These are phyloP conservation scores for Colletotrichum falcatum DNA, from an alignment of 2,329 filamentous ascomycete genomes.

Conservation along the genomic window DNA sequence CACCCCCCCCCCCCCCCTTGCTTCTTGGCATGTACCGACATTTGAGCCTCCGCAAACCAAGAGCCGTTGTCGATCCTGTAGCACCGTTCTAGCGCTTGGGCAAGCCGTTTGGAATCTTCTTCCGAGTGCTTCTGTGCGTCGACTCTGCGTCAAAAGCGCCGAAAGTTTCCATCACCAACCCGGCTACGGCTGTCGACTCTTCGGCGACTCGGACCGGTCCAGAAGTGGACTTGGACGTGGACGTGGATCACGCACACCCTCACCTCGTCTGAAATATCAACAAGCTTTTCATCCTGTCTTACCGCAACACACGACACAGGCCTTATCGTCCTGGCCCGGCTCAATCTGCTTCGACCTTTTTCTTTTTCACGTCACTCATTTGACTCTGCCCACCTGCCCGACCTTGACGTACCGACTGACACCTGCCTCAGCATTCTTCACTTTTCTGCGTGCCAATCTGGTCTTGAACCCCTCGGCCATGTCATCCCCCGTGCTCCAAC, in stretches of 20 bases:
- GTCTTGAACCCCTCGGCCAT: conserved; percentile 72
- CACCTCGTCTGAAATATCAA: conserved; percentile 29
- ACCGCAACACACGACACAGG: not conserved
- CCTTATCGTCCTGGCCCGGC: not conserved
- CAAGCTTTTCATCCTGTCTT: conserved; percentile 30
- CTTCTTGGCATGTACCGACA: conserved; percentile 13
- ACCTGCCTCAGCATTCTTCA: conserved; percentile 80
- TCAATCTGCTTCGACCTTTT: conserved; percentile 33
- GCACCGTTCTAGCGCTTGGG: conserved; percentile 23
- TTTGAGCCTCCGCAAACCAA: not conserved
- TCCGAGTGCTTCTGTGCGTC: conserved; percentile 36
- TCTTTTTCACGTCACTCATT: conserved; percentile 5
- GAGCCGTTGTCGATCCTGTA: not conserved
- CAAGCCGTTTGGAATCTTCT: not conserved
- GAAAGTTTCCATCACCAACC: conserved; percentile 19
- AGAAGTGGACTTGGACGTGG: conserved; percentile 7
- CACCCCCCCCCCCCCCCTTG: no score
- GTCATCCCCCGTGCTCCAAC: conserved; percentile 72
- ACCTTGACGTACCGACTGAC: conserved; percentile 38
- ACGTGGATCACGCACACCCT: conserved; percentile 16
- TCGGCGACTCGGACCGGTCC: conserved; percentile 10
- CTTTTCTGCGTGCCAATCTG: conserved; percentile 83
- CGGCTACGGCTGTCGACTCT: not conserved
- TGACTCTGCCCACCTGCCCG: not conserved
- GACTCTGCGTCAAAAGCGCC: conserved; percentile 32